A percentile compares a stretch with the other conserved stretches of the same genome.
Conservation (phyloP, 2,329 filamentous ascomycete genomes). For the Pezicula neosporulosa region DNA sequence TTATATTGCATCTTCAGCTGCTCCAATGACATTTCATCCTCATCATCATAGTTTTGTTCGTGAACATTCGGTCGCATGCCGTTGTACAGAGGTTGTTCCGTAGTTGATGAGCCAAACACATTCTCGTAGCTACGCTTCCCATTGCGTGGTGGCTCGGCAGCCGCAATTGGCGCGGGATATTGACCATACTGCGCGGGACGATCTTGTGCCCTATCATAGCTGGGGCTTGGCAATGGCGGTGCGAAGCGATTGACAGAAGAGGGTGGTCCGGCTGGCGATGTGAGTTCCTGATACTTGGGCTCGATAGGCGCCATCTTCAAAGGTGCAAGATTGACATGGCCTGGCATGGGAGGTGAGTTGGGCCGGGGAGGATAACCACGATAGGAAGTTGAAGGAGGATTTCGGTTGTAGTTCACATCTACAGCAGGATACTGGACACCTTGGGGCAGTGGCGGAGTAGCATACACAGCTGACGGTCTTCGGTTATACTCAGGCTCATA, state of each 20-base stretch:
- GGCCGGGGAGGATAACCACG: slow-evolving; percentile 7
- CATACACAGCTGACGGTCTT: slow-evolving; percentile 12
- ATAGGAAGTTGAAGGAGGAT: slow-evolving; percentile 3
- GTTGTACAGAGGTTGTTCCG: slow-evolving; percentile 35
- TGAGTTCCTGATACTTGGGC: slow-evolving; percentile 14
- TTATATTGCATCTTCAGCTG: slow-evolving; percentile 22
- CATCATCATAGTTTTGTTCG: slow-evolving; percentile 13
- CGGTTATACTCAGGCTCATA: slow-evolving; percentile 17
- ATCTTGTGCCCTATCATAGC: slow-evolving; percentile 12
- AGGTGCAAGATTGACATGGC: slow-evolving; percentile 10
- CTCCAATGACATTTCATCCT: slow-evolving; percentile 8
- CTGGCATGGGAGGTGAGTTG: slow-evolving; percentile 8
- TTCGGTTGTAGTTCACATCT: slow-evolving; percentile 13
- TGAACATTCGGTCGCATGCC: slow-evolving; percentile 34
- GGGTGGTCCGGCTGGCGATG: slow-evolving; percentile 20
- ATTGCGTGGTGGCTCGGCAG: slow-evolving; percentile 14
- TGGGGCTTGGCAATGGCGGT: slow-evolving; percentile 12
- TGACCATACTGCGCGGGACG: slow-evolving; percentile 14
- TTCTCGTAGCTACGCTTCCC: slow-evolving; percentile 20
- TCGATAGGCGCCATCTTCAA: slow-evolving; percentile 9
- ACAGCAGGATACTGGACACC: slow-evolving; percentile 9
- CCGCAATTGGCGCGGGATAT: slow-evolving; percentile 11
- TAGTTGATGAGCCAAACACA: slow-evolving; percentile 20
- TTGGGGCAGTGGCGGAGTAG: slow-evolving; percentile 1
- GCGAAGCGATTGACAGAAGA: slow-evolving; percentile 12